These are phyloP conservation scores for Cronartium quercuum DNA, from an alignment of 1,284 basidiomycete species.

Conservation along the genomic window DNA sequence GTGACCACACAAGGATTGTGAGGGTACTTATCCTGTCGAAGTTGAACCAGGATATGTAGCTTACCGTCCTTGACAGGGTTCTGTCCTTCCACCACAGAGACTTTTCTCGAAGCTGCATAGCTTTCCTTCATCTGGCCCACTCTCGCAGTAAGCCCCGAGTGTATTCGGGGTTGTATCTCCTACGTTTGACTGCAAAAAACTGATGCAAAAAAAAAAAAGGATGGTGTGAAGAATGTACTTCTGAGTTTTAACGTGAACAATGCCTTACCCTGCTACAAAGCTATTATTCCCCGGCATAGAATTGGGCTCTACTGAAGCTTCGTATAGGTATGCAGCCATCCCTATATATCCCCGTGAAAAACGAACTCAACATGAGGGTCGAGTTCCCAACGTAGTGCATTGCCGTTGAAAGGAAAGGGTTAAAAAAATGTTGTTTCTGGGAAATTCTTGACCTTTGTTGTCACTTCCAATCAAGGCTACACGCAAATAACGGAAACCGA, in stretches of 20 bases:
- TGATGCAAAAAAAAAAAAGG: not conserved
- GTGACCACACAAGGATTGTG: too few species aligned
- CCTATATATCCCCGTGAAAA: not conserved
- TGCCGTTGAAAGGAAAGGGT: too few species aligned
- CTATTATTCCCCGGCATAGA: slow-evolving; percentile 62
- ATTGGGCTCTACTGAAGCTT: slow-evolving; percentile 60
- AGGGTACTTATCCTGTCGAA: not conserved
- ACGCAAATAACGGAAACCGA: too few species aligned
- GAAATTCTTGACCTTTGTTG: slow-evolving; percentile 60
- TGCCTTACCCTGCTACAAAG: slow-evolving; percentile 64
- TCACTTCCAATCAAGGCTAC: slow-evolving; percentile 61
- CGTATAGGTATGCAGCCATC: slow-evolving; percentile 68
- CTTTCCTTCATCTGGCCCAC: slow-evolving; percentile 62
- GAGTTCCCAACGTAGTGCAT: too few species aligned
- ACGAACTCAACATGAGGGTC: too few species aligned
- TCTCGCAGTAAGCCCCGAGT: slow-evolving; percentile 67
- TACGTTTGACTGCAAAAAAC: slow-evolving; percentile 55
- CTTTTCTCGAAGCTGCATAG: slow-evolving; percentile 52
- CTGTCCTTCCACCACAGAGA: not conserved
- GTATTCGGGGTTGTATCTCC: slow-evolving; percentile 57
- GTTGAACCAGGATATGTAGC: not conserved
- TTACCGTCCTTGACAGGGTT: slow-evolving; percentile 9
- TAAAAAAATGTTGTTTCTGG: not conserved
- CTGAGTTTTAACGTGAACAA: not conserved
- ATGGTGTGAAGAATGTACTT: not conserved